Evolutionary conservation across 2,329 filamentous ascomycete genomes (phyloP).

Genomic region (Botrytis aclada): DNA sequence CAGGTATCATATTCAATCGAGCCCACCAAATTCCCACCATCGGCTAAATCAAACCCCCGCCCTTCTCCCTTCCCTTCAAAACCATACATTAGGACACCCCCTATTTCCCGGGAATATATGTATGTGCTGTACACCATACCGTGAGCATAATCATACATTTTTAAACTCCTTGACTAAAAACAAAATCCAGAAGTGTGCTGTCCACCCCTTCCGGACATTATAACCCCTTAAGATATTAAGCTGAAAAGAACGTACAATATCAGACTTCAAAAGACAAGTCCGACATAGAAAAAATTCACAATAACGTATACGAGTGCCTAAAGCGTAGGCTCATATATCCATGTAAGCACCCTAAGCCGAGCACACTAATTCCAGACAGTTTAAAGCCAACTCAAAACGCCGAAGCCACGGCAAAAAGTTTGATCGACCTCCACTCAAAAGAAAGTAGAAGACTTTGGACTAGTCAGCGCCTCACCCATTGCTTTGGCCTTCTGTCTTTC

Average conservation of each 20-base stretch:
- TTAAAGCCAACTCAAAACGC: background rate
- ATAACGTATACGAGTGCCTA: background rate
- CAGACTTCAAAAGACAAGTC: background rate
- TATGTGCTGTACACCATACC: background rate
- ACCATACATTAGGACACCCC: background rate
- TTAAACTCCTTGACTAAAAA: background rate
- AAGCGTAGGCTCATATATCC: background rate
- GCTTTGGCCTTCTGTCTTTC: slow-evolving; percentile 48
- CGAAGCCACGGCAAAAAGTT: background rate
- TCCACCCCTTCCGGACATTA: background rate
- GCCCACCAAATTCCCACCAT: background rate
- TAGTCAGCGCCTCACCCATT: slow-evolving; percentile 29
- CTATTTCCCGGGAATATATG: background rate
- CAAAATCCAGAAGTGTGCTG: background rate
- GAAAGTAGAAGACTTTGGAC: slow-evolving; percentile 32
- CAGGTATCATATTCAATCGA: background rate
- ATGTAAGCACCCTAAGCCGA: background rate
- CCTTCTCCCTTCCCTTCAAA: background rate
- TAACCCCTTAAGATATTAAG: background rate
- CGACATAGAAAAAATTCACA: background rate
- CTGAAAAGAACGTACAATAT: background rate
- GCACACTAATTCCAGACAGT: background rate
- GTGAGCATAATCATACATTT: background rate
- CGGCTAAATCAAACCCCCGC: background rate
- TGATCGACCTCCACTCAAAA: slow-evolving; percentile 17